Evolutionary conservation across 2,329 filamentous ascomycete species (phyloP).

Genomic region (Samsoniella hepiali): DNA sequence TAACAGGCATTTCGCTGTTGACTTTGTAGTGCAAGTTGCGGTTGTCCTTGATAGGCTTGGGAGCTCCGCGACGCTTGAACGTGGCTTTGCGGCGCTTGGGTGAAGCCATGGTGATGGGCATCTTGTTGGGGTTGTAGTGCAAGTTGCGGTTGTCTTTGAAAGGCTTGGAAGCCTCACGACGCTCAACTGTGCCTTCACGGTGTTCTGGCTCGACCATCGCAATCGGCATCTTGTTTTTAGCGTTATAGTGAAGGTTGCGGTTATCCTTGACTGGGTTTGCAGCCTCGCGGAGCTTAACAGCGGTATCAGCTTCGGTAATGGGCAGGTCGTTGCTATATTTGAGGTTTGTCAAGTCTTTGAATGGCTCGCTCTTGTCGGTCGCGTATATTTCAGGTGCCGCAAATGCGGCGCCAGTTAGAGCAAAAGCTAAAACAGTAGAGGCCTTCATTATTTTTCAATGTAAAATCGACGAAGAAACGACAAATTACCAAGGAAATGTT

Average conservation of each 20-base stretch:
- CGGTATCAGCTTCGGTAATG: not conserved
- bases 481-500: not conserved
- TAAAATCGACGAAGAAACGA: not conserved
- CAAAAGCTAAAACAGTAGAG: not conserved
- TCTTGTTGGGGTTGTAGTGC: conserved; percentile 5
- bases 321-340: not conserved
- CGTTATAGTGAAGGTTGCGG: not conserved
- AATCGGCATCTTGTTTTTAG: not conserved
- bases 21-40: not conserved
- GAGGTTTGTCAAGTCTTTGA: conserved; percentile 11
- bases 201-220: not conserved
- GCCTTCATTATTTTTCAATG: conserved; percentile 4
- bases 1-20: not conserved
- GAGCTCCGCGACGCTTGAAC: not conserved
- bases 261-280: not conserved
- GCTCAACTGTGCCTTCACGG: not conserved
- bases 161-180: not conserved
- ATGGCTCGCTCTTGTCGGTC: not conserved
- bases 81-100: not conserved
- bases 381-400: not conserved
- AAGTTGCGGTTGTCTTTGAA: conserved; percentile 14
- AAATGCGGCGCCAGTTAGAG: not conserved
- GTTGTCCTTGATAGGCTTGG: not conserved
- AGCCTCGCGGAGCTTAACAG: not conserved
- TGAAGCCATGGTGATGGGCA: not conserved